Conservation (phyloP, 1,284 basidiomycete species). For the Stereum hirsutum region DNA sequence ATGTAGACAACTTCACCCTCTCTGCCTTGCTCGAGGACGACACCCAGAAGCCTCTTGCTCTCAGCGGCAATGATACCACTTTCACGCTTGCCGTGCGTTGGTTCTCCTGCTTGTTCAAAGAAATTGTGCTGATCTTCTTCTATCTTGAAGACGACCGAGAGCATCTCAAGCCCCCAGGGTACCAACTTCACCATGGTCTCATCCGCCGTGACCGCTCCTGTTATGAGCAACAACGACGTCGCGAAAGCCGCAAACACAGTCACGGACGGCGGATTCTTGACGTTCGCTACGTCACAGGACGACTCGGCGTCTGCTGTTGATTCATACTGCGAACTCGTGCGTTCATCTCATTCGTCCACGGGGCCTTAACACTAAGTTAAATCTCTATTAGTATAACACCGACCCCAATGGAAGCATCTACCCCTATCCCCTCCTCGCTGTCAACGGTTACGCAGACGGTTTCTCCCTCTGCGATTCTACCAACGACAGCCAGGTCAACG, state of each 20-base stretch:
- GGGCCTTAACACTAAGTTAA: not conserved
- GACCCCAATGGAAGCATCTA: slow-evolving; percentile 3
- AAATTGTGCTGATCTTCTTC: too few species aligned
- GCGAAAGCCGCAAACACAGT: not conserved
- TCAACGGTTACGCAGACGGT: slow-evolving; percentile 1
- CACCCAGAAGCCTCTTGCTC: slow-evolving; percentile 1
- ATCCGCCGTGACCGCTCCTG: not conserved
- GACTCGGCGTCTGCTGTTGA: not conserved
- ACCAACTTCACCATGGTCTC: slow-evolving; percentile 1
- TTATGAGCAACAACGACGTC: not conserved
- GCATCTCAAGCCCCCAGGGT: slow-evolving; percentile 1
- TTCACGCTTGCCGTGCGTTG: not conserved
- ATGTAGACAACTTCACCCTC: slow-evolving; percentile 1
- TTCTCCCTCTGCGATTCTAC: slow-evolving; percentile 3
- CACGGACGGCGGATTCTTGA: not conserved
- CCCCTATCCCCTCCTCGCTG: slow-evolving; percentile 2
- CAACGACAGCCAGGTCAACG: not conserved
- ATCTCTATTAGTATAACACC: slow-evolving; percentile 1
- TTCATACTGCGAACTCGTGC: slow-evolving; percentile 4
- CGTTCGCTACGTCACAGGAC: not conserved
- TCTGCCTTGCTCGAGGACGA: not conserved
- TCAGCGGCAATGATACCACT: not conserved
- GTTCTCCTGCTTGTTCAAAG: too few species aligned
- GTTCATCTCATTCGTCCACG: not conserved
- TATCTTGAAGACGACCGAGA: not conserved